Evolutionary conservation across 1,284 basidiomycete genomes (phyloP).

Genomic region (Ustilago lituana): DNA sequence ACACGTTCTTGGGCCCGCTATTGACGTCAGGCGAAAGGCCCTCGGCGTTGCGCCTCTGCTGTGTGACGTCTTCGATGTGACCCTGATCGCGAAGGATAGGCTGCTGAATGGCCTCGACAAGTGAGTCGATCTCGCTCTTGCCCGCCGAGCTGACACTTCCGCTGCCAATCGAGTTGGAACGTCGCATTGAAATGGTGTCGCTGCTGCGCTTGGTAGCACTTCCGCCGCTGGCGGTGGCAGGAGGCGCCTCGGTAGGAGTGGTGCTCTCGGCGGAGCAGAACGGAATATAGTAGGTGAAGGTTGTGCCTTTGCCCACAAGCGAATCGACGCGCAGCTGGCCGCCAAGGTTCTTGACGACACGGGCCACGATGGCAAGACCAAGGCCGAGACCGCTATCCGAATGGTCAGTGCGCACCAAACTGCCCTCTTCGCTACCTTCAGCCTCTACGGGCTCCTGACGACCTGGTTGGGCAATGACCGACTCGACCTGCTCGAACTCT

Average conservation of each 20-base stretch:
- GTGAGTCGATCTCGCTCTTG: slow-evolving; percentile 73
- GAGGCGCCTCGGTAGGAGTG: slow-evolving; percentile 30
- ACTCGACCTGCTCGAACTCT: slow-evolving; percentile 85
- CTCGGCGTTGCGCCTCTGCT: slow-evolving; percentile 31
- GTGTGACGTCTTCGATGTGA: slow-evolving; percentile 35
- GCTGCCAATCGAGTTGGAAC: slow-evolving; percentile 48
- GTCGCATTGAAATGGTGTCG: slow-evolving; percentile 39
- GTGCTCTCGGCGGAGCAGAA: slow-evolving; percentile 67
- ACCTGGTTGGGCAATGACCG: slow-evolving; percentile 63
- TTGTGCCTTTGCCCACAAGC: slow-evolving; percentile 75
- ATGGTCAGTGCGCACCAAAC: slow-evolving; percentile 25
- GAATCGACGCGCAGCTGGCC: slow-evolving; percentile 84
- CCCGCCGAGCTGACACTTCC: slow-evolving; percentile 47
- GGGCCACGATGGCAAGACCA: slow-evolving; percentile 81
- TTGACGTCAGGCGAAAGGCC: slow-evolving; percentile 6
- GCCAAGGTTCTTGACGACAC: slow-evolving; percentile 82
- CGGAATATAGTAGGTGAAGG: slow-evolving; percentile 78
- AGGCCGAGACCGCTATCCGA: slow-evolving; percentile 70
- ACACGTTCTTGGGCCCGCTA: slow-evolving; percentile 14
- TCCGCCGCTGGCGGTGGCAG: slow-evolving; percentile 15
- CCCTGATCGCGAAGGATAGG: slow-evolving; percentile 65
- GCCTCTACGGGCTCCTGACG: slow-evolving; percentile 13
- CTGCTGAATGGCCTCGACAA: slow-evolving; percentile 74
- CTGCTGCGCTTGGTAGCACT: slow-evolving; percentile 24
- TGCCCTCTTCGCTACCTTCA: slow-evolving; percentile 25